Base-by-base conservation (phyloP, 2,329 filamentous ascomycete genomes). In the Penicillium sumatraense region DNA sequence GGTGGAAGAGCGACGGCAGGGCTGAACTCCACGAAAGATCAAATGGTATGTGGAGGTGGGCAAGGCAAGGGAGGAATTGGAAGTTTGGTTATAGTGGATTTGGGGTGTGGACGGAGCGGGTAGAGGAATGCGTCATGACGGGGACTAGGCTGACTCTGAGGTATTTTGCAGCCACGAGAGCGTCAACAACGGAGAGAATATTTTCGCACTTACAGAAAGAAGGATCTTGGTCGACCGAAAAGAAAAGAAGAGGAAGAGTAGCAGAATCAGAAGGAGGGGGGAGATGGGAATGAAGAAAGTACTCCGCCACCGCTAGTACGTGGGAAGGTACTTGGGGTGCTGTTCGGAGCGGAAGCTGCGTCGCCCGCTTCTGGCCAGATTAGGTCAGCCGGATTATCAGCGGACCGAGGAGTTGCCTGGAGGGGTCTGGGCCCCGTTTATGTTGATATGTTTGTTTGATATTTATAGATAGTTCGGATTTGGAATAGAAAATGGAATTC, bases 121-220 rank as follows among this genome's bases (percentile, higher is more conserved):
- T 58, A 51, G 60, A 67, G 63, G 61, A 68, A 72, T 73, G 71
- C 71, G 71, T 73, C 71, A 73, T 73, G 65, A 69, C 68, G 56
- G n/a, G 24, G 41, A 45, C 41, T 60, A 59, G 54, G 64, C 63
- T 61, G 64, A 57, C 60, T 60, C 56, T 56, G 50, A 49, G 46
- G 46, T 27, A 21, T 31, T 9, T 29, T 31, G 26, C 26, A n/a
- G 16, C 41, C 14, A 16, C n/a, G 20, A 45, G 24, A 45, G 14
- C 7, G 10, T 21, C 10, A 24, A 14, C 11, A 41, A 26, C 24
- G 47, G 26, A 53, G 20, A 11, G 23, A 31, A 33, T 24, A 23
- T 27, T 10, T n/a, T 33, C 24, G n/a, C 8, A 46, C 42, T 46
- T 18, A 46, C 42, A 5, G 24, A 16, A 21, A 21, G 16, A 13